Evolutionary conservation across 2,329 filamentous ascomycete genomes (phyloP), one percentile per base, ranked within the genome.

Genomic region (Aspergillus aculeatus): DNA sequence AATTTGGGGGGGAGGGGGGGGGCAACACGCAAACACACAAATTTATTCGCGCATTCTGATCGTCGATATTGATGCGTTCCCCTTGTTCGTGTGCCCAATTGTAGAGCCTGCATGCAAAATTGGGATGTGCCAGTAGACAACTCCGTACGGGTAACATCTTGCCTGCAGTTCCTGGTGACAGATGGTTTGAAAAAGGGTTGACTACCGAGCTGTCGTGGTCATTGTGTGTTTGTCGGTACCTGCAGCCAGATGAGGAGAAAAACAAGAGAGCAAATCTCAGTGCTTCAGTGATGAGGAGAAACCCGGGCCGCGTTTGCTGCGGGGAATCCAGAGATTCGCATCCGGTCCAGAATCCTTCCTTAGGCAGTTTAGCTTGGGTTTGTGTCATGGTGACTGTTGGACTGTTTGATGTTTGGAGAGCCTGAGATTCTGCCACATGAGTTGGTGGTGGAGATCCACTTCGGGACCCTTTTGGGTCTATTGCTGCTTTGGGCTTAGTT

Each of bases 291-390:
- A 35, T 12, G 62, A 60, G 38, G 60, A 50, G 58, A 56, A 35
- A 59, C 63, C 60, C 64, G 58, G 57, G 60, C 56, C 61, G 61
- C 54, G 56, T 53, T 60, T 31, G 31, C 61, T 65, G 62, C 64
- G 62, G 64, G 59, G 64, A 64, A 62, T 47, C 35, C 47, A 53
- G 35, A 47, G 51, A 53, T 58, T 51, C 54, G 49, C 38, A 52
- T 54, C 26, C 54, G 58, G 60, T 66, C 66, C 63, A 65, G 66
- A 68, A 68, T 62, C 63, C 62, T 68, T 68, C 66, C 65, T 63
- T 58, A 58, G 41, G 52, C n/a, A 29, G 26, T 29, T 29, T 29
- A 29, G 58, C 64, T 64, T 66, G 63, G 63, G 63, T 50, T 21
- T 31, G 47, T 21, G 23, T 47, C 54, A 54, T 50, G 56, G 48